Conservation (phyloP, 73 alveolate species). For the Symbiodinium pilosum region DNA sequence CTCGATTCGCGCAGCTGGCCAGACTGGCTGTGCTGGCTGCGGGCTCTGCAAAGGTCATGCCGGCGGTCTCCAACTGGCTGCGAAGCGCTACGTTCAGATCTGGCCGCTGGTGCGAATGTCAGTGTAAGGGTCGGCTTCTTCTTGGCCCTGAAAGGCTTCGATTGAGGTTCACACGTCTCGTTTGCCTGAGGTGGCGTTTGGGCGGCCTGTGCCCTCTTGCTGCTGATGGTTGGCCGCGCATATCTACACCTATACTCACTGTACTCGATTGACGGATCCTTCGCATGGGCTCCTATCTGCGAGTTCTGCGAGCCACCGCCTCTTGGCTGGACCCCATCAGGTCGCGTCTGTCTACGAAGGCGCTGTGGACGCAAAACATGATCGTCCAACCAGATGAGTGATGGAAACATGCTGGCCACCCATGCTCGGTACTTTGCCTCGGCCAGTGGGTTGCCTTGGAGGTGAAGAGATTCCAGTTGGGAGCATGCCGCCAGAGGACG, state of each 20-base stretch:
- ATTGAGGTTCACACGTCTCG: background rate
- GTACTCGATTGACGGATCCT: background rate
- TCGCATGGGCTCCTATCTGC: background rate
- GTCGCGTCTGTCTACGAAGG: background rate
- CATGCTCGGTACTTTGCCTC: slow-evolving; percentile 11
- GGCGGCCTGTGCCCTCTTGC: background rate
- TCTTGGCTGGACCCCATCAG: background rate
- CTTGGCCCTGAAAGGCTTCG: background rate
- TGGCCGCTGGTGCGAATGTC: background rate
- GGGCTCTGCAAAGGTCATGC: background rate
- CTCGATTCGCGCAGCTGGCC: too few species aligned
- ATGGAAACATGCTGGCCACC: slow-evolving; percentile 36
- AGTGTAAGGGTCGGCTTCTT: background rate
- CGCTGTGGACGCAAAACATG: background rate
- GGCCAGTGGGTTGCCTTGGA: slow-evolving; percentile 34
- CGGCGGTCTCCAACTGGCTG: too few species aligned
- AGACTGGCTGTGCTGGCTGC: too few species aligned
- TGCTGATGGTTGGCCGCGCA: slow-evolving; percentile 12
- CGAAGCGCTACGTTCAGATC: background rate
- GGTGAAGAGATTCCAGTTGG: background rate
- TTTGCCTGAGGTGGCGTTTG: background rate
- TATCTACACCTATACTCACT: background rate
- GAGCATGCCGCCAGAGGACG: slow-evolving; percentile 74
- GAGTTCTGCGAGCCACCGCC: too few species aligned
- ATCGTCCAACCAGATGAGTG: background rate